phyloP scores from a whole-genome alignment of 108 stramenopile species.

The Pseudonitzschia delicatissima region DNA sequence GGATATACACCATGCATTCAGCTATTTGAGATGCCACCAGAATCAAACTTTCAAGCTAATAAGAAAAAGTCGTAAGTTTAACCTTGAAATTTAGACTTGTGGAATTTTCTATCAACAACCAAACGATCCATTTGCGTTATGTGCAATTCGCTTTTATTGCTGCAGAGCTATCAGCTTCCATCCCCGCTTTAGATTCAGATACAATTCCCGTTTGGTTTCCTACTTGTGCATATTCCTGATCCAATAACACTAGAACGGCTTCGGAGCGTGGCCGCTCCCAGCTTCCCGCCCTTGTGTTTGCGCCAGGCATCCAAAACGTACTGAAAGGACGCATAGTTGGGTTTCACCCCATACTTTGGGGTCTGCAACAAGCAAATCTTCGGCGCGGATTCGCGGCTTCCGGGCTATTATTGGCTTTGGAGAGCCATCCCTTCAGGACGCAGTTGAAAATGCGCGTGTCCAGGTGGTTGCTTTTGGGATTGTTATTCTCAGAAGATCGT shows the following conservation, averaged over 20 bases:
- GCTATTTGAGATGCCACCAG: no score
- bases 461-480: not conserved
- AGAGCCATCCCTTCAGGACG: constrained; percentile 27
- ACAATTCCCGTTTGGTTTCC: not conserved
- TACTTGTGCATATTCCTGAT: constrained; percentile 13
- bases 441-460: constrained; percentile 24
- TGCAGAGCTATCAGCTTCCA: constrained; percentile 14
- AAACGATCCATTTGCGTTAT: no score
- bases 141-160: no score
- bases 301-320: constrained; percentile 23
- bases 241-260: constrained; percentile 21
- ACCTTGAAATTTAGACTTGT: no score
- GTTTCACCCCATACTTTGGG: constrained; percentile 15
- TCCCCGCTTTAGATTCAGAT: constrained; percentile 5
- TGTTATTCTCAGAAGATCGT: not conserved
- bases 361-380: constrained; percentile 26
- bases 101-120: no score
- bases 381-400: constrained; percentile 24
- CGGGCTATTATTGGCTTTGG: constrained; percentile 9
- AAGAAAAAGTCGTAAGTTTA: no score
- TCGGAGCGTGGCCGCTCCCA: constrained; percentile 4
- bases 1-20: no score
- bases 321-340: constrained; percentile 26
- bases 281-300: not conserved
- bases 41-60: no score